These are phyloP conservation scores for Claviceps pazoutovae DNA, from an alignment of 2,329 filamentous ascomycete species.

Conservation along the genomic window DNA sequence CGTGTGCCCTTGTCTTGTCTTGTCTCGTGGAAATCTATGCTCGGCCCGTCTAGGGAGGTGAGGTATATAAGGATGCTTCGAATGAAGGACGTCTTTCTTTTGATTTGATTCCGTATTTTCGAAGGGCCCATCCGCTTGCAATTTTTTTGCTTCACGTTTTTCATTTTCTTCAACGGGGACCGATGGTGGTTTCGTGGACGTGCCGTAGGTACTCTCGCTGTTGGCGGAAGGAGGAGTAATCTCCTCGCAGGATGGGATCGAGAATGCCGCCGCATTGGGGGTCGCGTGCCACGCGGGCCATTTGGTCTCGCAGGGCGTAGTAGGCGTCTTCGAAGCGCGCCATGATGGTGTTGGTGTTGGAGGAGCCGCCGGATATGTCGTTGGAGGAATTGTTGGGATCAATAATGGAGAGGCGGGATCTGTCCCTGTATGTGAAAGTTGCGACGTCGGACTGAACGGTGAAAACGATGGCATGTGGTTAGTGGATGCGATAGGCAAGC, in stretches of 20 bases:
- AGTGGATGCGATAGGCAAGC: neutral
- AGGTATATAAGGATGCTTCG: no score
- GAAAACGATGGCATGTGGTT: neutral
- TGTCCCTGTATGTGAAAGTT: constrained; percentile 41
- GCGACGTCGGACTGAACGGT: constrained; percentile 27
- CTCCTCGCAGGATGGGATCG: constrained; percentile 56
- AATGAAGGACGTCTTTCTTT: no score
- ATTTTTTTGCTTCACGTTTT: neutral
- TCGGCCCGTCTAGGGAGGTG: no score
- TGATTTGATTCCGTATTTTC: no score
- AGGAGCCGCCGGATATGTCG: constrained; percentile 80
- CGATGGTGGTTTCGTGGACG: constrained; percentile 30
- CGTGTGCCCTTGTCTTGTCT: no score
- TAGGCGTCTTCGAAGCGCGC: constrained; percentile 55
- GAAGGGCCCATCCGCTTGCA: no score
- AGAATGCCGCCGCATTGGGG: constrained; percentile 37
- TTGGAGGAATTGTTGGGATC: constrained; percentile 79
- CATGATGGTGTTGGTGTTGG: constrained; percentile 53
- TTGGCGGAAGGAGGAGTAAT: constrained; percentile 60
- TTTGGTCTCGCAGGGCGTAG: constrained; percentile 39
- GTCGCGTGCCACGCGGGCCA: constrained; percentile 34
- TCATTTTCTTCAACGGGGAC: constrained; percentile 18
- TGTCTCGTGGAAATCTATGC: no score
- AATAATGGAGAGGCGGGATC: constrained; percentile 66
- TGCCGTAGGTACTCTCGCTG: constrained; percentile 52